Base-by-base conservation (phyloP, 1,284 basidiomycete species). In the Earliella scabrosa region DNA sequence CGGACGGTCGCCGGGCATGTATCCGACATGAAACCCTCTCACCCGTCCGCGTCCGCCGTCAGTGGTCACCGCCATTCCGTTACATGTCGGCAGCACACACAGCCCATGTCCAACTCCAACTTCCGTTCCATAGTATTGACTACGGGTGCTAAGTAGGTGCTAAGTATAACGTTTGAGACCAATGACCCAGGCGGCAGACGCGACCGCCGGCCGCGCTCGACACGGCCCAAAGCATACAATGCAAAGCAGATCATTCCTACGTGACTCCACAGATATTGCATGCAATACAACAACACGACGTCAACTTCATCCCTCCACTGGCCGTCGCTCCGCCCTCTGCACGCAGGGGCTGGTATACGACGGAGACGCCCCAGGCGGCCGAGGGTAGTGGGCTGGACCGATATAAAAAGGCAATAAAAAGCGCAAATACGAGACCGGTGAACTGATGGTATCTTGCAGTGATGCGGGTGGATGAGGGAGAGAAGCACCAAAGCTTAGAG, bases 401-500 rank as follows among this genome's bases (percentile, higher is more conserved):
- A 62, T 62, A 64, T 43, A 43, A 49, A 58, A n/a, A 43, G 27
- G 50, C 47, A 60, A 62, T 62, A 63, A 63, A 61, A 40, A 61
- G 49, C 46, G 43, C 50, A 59, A 58, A 52, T 21, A 52, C 36
- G 48, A 56, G 54, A 51, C 49, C n/a, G n/a, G n/a, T n/a, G n/a
- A n/a, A n/a, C 45, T 41, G 13, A 26, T 46, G 51, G 45, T 48
- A 45, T 45, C 47, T 47, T 44, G 45, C 41, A 40, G 6, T 11
- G 35, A 38, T 29, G 46, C 32, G 45, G 23, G 16, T 16, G 7
- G n/a, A 20, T 21, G 23, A 20, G 26, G 35, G 2, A 26, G 14
- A 20, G 13, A 21, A 31, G 31, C 9, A 9, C 24, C 10, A 18
- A 10, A n/a, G n/a, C 35, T 59, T 73, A 62, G 75, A 78, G 82